Percentiles rank a stretch among this genome's conserved stretches.
These are phyloP conservation scores for Xylariales sp. DNA, from an alignment of 2,329 filamentous ascomycete species.

Conservation along the genomic window DNA sequence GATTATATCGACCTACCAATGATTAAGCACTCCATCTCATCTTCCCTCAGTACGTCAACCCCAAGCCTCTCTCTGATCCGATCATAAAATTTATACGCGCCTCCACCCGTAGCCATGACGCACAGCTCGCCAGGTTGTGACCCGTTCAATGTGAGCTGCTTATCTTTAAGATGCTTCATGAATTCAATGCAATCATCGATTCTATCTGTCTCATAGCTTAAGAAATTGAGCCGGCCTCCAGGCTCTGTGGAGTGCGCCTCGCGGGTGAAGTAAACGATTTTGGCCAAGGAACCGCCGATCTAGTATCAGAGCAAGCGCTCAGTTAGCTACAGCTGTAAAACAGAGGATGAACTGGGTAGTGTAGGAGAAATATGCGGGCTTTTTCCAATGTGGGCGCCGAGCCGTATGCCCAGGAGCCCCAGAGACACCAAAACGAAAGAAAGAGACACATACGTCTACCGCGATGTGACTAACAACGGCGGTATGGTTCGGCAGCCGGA, in stretches of 20 bases:
- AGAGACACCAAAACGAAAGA: too few relatives aligned
- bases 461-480: constrained; percentile 95
- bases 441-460: constrained; percentile 68
- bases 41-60: constrained; percentile 85
- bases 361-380: too few relatives aligned
- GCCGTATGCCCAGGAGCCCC: too few relatives aligned
- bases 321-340: too few relatives aligned
- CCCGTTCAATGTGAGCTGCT: constrained; percentile 74
- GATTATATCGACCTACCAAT: constrained; percentile 56
- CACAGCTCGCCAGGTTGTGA: constrained; percentile 68
- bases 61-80: constrained; percentile 77
- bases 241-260: constrained; percentile 75
- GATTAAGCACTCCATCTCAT: constrained; percentile 98
- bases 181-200: constrained; percentile 94
- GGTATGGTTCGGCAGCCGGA: constrained; percentile 93
- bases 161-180: constrained; percentile 78
- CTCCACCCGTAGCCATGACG: constrained; percentile 93
- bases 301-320: constrained; percentile 32
- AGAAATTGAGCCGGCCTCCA: constrained; percentile 88
- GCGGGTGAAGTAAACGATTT: constrained; percentile 94
- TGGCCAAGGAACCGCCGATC: constrained; percentile 94
- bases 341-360: too few relatives aligned
- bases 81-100: constrained; percentile 96
- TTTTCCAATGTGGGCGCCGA: too few relatives aligned
- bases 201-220: constrained; percentile 91